Base-by-base conservation (phyloP, 2,329 filamentous ascomycete genomes). In the Nakataea oryzae region DNA sequence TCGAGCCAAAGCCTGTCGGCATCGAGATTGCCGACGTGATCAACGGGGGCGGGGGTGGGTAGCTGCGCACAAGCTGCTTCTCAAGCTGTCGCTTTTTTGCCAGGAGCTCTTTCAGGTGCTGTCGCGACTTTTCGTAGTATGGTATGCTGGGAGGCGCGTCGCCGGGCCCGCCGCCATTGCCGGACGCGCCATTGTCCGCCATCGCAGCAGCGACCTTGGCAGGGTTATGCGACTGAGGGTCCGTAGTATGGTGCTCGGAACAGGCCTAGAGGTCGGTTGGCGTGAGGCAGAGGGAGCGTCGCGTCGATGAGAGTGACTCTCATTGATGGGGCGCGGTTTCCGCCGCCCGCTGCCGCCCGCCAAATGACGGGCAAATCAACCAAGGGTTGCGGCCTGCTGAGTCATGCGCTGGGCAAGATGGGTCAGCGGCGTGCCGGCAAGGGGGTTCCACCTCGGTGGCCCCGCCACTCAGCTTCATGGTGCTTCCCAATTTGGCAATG, bases 51-150 rank as follows among this genome's bases (percentile, higher is more conserved):
- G 65, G 24, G 72, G 21, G 28, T 32, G 24, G n/a, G 60, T 17
- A 13, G 54, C 1, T 24, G 27, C 21, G 14, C 59, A 75, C 73
- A 61, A 75, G 63, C 30, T 69, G 70, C 62, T 67, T 68, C 54
- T 74, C 71, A 61, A 90, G 78, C 24, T 81, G 68, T 30, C 84
- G 80, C 71, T 88, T 88, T 75, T 85, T 86, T 60, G 85, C 78
- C 11, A 92, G 75, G 2, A 87, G 85, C 62, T 87, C 83, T 65
- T 87, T 82, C 3, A 91, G 78, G 63, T 88, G 86, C 63, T 82
- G 80, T 63, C 88, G 82, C 58, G 89, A 79, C 70, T 87, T 86
- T 72, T 91, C 88, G 73, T 91, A 91, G 75, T 88, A 91, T 24
- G 87, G 86, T 60, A 73, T 76, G 71, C 63, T 80, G 76, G 50